Evolutionary conservation across 2,329 filamentous ascomycete species (phyloP).

Genomic region (Aspergillus sp.): DNA sequence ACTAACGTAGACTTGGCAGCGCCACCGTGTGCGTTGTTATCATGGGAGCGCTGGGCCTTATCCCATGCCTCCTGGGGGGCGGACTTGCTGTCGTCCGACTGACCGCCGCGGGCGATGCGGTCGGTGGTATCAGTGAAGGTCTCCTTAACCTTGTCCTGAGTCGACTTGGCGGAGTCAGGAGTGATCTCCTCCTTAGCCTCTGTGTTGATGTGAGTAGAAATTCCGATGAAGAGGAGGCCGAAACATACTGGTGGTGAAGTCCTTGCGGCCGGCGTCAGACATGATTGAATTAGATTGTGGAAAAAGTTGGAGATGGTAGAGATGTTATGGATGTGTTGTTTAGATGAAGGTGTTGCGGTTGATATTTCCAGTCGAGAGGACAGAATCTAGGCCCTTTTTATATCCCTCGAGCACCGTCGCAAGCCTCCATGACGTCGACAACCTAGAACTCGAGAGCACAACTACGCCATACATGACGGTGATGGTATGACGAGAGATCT

Average conservation of each 20-base stretch:
- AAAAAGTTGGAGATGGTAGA: constrained; percentile 5
- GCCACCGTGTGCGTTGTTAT: constrained; percentile 40
- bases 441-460: not conserved
- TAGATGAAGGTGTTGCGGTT: not conserved
- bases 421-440: constrained; percentile 18
- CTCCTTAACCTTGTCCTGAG: constrained; percentile 58
- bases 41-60: constrained; percentile 47
- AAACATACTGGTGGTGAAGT: constrained; percentile 51
- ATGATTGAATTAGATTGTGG: constrained; percentile 43
- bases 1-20: constrained; percentile 40
- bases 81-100: constrained; percentile 56
- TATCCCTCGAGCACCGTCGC: constrained; percentile 7
- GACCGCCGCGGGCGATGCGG: constrained; percentile 50
- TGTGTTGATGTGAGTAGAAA: constrained; percentile 26
- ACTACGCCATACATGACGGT: not conserved
- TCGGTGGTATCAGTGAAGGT: constrained; percentile 54
- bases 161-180: constrained; percentile 61
- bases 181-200: constrained; percentile 57
- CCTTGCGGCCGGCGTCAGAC: constrained; percentile 63
- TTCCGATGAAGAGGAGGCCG: not conserved
- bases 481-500: constrained; percentile 1
- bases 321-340: not conserved
- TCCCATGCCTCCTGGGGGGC: constrained; percentile 51
- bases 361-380: not conserved
- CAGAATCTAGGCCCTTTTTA: constrained; percentile 18